A percentile compares a stretch with the other conserved stretches of the same genome.
phyloP scores from a whole-genome alignment of 345 rosid species.

The Hibiscus trionum region DNA sequence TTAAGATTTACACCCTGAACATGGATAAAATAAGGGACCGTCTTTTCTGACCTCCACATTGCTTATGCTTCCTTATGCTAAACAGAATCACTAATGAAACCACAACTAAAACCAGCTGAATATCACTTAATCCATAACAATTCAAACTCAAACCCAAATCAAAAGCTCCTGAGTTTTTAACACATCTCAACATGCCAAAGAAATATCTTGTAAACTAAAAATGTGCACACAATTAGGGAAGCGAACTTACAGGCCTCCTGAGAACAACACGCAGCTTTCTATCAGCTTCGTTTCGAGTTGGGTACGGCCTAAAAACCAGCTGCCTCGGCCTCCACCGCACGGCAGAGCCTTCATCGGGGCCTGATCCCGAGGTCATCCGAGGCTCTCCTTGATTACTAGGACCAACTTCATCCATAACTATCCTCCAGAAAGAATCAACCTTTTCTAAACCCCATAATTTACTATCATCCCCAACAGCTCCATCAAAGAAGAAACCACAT shows the following conservation, averaged over 20 bases:
- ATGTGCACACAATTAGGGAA: conserved; percentile 4
- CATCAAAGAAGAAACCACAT: conserved; percentile 17
- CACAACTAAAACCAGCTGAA: conserved; percentile 3
- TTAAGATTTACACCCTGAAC: no score
- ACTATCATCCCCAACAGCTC: conserved; percentile 27
- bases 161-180: neutral
- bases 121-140: conserved; percentile 9
- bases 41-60: neutral
- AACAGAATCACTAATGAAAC: neutral
- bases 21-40: neutral
- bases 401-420: conserved; percentile 58
- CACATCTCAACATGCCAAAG: conserved; percentile 9
- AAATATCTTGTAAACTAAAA: conserved; percentile 3
- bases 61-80: neutral
- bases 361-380: conserved; percentile 22
- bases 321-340: conserved; percentile 61
- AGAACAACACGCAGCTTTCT: conserved; percentile 40
- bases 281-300: conserved; percentile 21
- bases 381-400: conserved; percentile 33
- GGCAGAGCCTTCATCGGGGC: conserved; percentile 23
- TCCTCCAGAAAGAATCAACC: conserved; percentile 27
- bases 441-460: conserved; percentile 20
- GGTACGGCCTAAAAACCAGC: conserved; percentile 51
- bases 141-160: conserved; percentile 4
- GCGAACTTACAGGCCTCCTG: conserved; percentile 62